Conservation (phyloP, 495 filamentous ascomycete species). For the Rhypophila decipiens region DNA sequence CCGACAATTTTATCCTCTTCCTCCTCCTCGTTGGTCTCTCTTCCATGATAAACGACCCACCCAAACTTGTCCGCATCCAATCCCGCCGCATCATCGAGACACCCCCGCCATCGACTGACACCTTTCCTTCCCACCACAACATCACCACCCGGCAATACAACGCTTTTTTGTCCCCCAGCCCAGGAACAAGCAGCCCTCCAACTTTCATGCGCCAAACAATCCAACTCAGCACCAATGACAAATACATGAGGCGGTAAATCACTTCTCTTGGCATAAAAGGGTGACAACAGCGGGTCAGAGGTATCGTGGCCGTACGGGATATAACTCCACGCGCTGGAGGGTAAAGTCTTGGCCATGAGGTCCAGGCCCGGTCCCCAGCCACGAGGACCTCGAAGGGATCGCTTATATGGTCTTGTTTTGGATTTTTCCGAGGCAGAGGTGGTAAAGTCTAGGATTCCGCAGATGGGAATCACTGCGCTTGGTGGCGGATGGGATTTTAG, state of each 20-base stretch:
- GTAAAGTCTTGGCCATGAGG: conserved; percentile 17
- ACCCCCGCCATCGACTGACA: conserved; percentile 14
- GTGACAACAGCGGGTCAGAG: conserved; percentile 25
- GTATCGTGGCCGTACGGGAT: conserved; percentile 24
- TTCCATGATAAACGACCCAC: conserved; percentile 22
- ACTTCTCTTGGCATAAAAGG: conserved; percentile 21
- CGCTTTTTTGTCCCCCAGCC: too few relatives aligned
- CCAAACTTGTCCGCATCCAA: conserved; percentile 21
- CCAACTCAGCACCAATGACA: conserved; percentile 49
- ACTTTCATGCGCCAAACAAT: conserved; percentile 33
- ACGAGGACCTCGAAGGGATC: conserved; percentile 14
- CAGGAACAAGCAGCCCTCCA: conserved; percentile 27
- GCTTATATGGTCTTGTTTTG: conserved; percentile 27
- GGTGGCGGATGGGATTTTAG: conserved; percentile 17
- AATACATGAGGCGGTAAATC: conserved; percentile 31
- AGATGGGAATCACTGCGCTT: conserved; percentile 22
- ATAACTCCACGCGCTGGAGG: conserved; percentile 27
- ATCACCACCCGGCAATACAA: conserved; percentile 15
- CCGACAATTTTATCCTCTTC: conserved; percentile 6
- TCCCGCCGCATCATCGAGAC: conserved; percentile 16
- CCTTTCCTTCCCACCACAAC: conserved; percentile 20
- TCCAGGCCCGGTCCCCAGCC: conserved; percentile 23
- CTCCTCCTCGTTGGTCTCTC: background rate
- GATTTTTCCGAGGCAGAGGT: conserved; percentile 14
- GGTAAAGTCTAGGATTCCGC: conserved; percentile 27